Evolutionary conservation across 2,329 filamentous ascomycete genomes (phyloP).

Genomic region (Colletotrichum sp.): DNA sequence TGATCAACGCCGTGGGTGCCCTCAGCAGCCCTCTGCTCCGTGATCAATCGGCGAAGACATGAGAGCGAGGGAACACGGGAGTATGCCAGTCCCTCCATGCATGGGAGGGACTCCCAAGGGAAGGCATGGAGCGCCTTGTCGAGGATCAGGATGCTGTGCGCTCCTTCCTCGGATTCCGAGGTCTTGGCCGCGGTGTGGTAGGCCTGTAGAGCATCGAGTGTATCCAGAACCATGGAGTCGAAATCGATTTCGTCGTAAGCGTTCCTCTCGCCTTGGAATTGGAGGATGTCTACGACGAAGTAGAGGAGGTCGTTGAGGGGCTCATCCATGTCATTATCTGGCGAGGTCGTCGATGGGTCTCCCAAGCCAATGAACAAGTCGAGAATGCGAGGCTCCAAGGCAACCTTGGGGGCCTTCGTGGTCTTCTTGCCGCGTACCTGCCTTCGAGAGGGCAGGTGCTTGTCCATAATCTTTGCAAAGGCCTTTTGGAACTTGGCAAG

Average conservation of each 20-base stretch:
- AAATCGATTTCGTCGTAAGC: constrained; percentile 99
- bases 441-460: constrained; percentile 83
- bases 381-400: constrained; percentile 68
- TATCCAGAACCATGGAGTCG: constrained; percentile 87
- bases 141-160: constrained; percentile 85
- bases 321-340: constrained; percentile 80
- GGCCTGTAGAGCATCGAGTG: constrained; percentile 79
- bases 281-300: constrained; percentile 94
- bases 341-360: constrained; percentile 62
- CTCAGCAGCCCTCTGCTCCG: constrained; percentile 45
- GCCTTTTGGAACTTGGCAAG: constrained; percentile 78
- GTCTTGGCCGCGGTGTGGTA: constrained; percentile 68
- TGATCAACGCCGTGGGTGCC: neutral
- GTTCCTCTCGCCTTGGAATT: constrained; percentile 95
- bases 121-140: constrained; percentile 92
- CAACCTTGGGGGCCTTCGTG: constrained; percentile 45
- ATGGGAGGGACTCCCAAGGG: constrained; percentile 95
- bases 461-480: constrained; percentile 81
- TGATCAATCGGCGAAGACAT: constrained; percentile 77
- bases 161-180: constrained; percentile 45
- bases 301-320: constrained; percentile 91
- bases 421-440: constrained; percentile 63
- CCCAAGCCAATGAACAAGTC: constrained; percentile 90
- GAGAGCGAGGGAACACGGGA: constrained; percentile 88
- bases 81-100: constrained; percentile 78